phyloP scores from a whole-genome alignment of 768 basidiomycete species.

The Infundibulicybe gibba region DNA sequence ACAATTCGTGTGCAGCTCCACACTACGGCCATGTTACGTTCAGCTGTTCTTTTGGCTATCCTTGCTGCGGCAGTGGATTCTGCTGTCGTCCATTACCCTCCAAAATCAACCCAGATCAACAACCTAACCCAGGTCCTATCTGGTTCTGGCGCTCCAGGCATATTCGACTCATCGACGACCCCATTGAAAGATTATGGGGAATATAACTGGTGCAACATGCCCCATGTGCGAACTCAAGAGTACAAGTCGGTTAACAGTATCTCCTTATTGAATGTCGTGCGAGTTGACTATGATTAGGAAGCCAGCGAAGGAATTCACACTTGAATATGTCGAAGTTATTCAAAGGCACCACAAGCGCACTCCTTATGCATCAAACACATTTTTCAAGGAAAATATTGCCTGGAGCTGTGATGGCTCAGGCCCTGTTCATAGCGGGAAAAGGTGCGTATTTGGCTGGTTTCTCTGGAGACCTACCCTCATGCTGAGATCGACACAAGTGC shows the following conservation, averaged over 20 bases:
- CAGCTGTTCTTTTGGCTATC: not conserved
- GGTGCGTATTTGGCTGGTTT: conserved; percentile 14
- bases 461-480: not conserved
- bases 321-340: conserved; percentile 49
- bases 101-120: conserved; percentile 33
- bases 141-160: conserved; percentile 42
- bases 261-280: too few species aligned
- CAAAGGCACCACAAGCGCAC: conserved; percentile 54
- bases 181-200: conserved; percentile 36
- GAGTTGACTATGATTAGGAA: conserved; percentile 17
- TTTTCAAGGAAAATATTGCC: conserved; percentile 41
- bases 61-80: conserved; percentile 7
- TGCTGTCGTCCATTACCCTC: conserved; percentile 33
- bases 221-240: conserved; percentile 40
- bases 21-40: too few species aligned
- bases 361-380: conserved; percentile 46
- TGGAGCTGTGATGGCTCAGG: conserved; percentile 43
- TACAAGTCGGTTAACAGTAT: conserved; percentile 32
- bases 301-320: conserved; percentile 27
- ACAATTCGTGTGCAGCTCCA: too few species aligned
- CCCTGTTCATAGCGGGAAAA: conserved; percentile 27
- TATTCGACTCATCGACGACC: conserved; percentile 37
- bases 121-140: conserved; percentile 38
- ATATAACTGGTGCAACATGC: conserved; percentile 57
- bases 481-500: conserved; percentile 8